Conservation (phyloP, 2,329 filamentous ascomycete species). For the Aotearoamyces nothofagi region DNA sequence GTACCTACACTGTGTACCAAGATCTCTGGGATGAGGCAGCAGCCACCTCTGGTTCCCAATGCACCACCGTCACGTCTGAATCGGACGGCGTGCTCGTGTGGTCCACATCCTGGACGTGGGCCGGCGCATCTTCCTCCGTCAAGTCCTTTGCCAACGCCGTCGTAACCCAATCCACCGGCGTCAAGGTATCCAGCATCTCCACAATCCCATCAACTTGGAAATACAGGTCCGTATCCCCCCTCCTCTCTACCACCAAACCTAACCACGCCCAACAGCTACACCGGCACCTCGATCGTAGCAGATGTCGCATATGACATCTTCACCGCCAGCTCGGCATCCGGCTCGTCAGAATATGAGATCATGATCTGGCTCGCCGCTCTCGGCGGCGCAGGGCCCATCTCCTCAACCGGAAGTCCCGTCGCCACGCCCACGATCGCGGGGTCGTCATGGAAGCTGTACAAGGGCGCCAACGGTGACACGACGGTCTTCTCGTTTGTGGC, state of each 20-base stretch:
- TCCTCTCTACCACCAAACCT: neutral
- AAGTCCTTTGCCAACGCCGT: constrained; percentile 16
- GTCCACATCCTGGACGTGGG: constrained; percentile 28
- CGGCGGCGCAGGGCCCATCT: constrained; percentile 41
- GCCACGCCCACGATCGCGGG: constrained; percentile 38
- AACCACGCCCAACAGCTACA: constrained; percentile 22
- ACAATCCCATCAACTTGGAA: constrained; percentile 23
- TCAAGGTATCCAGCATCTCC: constrained; percentile 20
- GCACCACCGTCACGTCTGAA: constrained; percentile 25
- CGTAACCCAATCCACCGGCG: constrained; percentile 16
- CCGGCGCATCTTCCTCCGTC: constrained; percentile 15
- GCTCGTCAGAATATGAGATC: constrained; percentile 40
- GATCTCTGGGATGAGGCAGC: constrained; percentile 27
- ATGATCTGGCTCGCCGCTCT: constrained; percentile 50
- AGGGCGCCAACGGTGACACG: constrained; percentile 42
- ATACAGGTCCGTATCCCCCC: constrained; percentile 19
- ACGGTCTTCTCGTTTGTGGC: constrained; percentile 46
- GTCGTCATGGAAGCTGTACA: constrained; percentile 39
- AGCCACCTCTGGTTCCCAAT: constrained; percentile 28
- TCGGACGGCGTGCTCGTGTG: constrained; percentile 23
- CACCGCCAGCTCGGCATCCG: constrained; percentile 30
- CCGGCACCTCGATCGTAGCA: constrained; percentile 31
- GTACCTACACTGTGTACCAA: constrained; percentile 22
- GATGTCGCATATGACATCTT: constrained; percentile 50
- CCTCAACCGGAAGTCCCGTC: constrained; percentile 32